These are phyloP conservation scores for Claviceps pusilla DNA, from an alignment of 2,329 filamentous ascomycete species.

Conservation along the genomic window DNA sequence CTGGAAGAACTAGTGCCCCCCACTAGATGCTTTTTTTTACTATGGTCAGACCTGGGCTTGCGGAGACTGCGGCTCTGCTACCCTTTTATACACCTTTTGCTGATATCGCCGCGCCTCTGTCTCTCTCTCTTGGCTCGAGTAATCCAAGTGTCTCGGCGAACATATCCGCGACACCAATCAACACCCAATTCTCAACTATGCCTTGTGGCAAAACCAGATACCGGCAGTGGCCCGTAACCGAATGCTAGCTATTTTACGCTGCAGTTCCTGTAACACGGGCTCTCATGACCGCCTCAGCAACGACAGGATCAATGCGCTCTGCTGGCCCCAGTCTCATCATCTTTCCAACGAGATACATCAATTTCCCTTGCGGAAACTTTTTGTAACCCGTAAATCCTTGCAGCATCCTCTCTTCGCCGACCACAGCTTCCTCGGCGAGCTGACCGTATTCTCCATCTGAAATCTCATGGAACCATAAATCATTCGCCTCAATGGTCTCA, in stretches of 20 bases:
- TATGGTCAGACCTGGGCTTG: neutral
- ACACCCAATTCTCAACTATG: neutral
- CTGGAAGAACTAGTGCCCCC: too few species aligned
- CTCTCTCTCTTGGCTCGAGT: too few species aligned
- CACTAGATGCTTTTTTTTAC: too few species aligned
- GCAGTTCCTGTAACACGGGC: slow-evolving; percentile 12
- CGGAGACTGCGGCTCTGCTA: neutral
- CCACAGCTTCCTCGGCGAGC: slow-evolving; percentile 29
- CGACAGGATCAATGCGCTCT: slow-evolving; percentile 38
- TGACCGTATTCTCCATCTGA: slow-evolving; percentile 29
- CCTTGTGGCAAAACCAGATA: neutral
- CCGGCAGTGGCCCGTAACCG: too few species aligned
- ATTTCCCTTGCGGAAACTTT: slow-evolving; percentile 39
- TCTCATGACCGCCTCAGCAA: slow-evolving; percentile 33
- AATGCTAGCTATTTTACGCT: neutral
- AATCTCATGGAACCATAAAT: slow-evolving; percentile 41
- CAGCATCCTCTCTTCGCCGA: slow-evolving; percentile 32
- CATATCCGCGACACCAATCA: too few species aligned
- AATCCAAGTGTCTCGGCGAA: too few species aligned
- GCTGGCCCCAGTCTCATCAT: slow-evolving; percentile 40
- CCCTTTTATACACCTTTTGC: too few species aligned
- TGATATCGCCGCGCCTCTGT: too few species aligned
- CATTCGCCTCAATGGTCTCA: slow-evolving; percentile 28
- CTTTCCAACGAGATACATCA: slow-evolving; percentile 45
- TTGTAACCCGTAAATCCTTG: slow-evolving; percentile 28